These are phyloP conservation scores for Coemansia sp. DNA, from an alignment of 192 early-diverging fungal genomes.

Conservation along the genomic window DNA sequence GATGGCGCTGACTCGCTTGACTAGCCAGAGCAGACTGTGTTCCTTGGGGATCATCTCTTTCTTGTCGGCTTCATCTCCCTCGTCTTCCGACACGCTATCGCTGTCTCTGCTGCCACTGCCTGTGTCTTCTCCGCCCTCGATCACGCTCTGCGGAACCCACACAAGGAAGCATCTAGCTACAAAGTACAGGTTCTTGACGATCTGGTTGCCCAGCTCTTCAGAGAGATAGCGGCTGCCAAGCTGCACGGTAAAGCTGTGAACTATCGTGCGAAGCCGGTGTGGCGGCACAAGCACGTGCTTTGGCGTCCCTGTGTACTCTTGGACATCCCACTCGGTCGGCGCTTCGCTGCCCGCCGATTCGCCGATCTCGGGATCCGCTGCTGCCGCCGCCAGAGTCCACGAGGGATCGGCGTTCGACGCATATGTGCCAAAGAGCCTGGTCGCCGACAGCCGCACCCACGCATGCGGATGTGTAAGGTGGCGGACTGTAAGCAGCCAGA, in stretches of 20 bases:
- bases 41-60: slow-evolving; percentile 25
- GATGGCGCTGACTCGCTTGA: slow-evolving; percentile 35
- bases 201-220: slow-evolving; percentile 81
- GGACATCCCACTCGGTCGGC: slow-evolving; percentile 32
- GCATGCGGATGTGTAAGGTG: slow-evolving; percentile 85
- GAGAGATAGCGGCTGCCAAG: slow-evolving; percentile 68
- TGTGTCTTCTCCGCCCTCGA: slow-evolving; percentile 8
- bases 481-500: slow-evolving; percentile 71
- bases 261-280: slow-evolving; percentile 58
- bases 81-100: slow-evolving; percentile 25
- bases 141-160: slow-evolving; percentile 20
- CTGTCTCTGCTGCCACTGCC: neutral
- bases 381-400: slow-evolving; percentile 50
- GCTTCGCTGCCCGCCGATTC: neutral
- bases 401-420: slow-evolving; percentile 71
- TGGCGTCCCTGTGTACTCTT: slow-evolving; percentile 21
- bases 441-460: slow-evolving; percentile 80
- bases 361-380: neutral
- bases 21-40: slow-evolving; percentile 52
- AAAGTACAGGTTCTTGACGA: slow-evolving; percentile 94
- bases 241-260: slow-evolving; percentile 61
- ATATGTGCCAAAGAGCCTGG: slow-evolving; percentile 75
- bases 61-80: slow-evolving; percentile 42
- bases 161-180: slow-evolving; percentile 74
- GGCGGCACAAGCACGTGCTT: slow-evolving; percentile 38